Base-by-base conservation (phyloP, 73 alveolate species). In the Stentor coeruleus region DNA sequence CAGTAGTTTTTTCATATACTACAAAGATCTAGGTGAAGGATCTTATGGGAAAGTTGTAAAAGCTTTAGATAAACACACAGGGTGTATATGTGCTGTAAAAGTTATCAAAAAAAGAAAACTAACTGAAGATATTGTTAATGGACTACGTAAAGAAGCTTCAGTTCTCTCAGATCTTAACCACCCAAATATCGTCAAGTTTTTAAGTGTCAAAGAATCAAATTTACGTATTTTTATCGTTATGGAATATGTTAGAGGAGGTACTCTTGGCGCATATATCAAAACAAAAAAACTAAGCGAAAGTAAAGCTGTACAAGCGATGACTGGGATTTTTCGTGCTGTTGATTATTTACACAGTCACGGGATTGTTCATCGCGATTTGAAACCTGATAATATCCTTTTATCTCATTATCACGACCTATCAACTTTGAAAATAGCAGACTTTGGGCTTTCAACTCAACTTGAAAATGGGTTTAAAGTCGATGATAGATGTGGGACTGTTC, bases 171-270 rank as follows among this genome's bases (percentile, higher is more conserved):
- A 74, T 39, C 57, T 82, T 66, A 72, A 60, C 35, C 89, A 85
- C 82, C 89, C 85, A 0, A 85, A 82, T 36, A 85, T 82, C 4
- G 89, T 85, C 6, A 6, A 58, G 83, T 85, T 85, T 41, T 58
- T 74, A 40, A 58, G 76, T 38, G 85, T 85, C 20, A 85, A 80
- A 39, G 91, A 85, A 38, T 74, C 85, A 20, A 75, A 85, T 4
- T 58, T 36, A 15, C 58, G 82, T 35, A 59, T 91, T 3, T 89
- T 91, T n/a, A 91, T 91, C 35, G 91, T 76, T 33, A 94, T 94
- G 98, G 96, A 94, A 76, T 84, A 88, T 59, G 82, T 92, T 30
- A 88, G 90, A 83, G 94, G 97, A 3, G 97, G 98, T 15, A 77
- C 89, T 14, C 85, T 94, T 33, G 82, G 81, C 39, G 77, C 91